phyloP scores from a whole-genome alignment of 2,329 filamentous ascomycete genomes.

The Podosphaera leucotricha region DNA sequence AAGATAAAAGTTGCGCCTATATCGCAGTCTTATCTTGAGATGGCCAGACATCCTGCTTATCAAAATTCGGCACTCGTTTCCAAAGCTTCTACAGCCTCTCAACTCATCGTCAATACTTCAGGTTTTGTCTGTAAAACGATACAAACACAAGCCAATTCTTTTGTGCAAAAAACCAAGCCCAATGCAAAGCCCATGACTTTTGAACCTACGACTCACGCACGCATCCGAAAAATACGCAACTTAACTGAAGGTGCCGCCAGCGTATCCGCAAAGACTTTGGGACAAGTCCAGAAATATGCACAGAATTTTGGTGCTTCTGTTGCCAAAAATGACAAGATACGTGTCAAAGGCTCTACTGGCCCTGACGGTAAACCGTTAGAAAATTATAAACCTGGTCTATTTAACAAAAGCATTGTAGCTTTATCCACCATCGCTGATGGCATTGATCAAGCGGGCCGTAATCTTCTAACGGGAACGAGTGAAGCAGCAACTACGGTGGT shows the following conservation, averaged over 20 bases:
- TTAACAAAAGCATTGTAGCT: constrained; percentile 93
- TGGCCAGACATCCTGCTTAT: constrained; percentile 76
- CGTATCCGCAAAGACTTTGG: constrained; percentile 66
- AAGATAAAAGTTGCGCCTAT: constrained; percentile 45
- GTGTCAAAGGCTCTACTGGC: constrained; percentile 33
- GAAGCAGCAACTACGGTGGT: constrained; percentile 68
- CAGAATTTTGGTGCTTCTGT: constrained; percentile 72
- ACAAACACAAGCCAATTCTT: constrained; percentile 53
- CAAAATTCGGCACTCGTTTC: constrained; percentile 67
- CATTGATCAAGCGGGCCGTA: constrained; percentile 66
- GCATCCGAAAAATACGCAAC: constrained; percentile 73
- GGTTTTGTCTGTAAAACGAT: constrained; percentile 57
- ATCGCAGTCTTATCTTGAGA: constrained; percentile 46
- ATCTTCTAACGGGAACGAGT: constrained; percentile 49
- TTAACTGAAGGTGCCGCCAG: constrained; percentile 59
- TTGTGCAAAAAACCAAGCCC: constrained; percentile 60
- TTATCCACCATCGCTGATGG: constrained; percentile 89
- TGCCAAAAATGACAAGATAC: constrained; percentile 32
- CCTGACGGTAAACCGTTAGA: constrained; percentile 37
- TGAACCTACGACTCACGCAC: constrained; percentile 58
- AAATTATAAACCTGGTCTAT: constrained; percentile 64
- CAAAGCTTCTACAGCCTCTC: constrained; percentile 68
- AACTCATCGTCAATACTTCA: constrained; percentile 75
- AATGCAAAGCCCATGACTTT: constrained; percentile 67
- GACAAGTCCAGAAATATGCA: constrained; percentile 58